Evolutionary conservation across 2,329 filamentous ascomycete species (phyloP), one percentile per base, ranked within the genome.

Genomic region (Stachybotrys echinatus): DNA sequence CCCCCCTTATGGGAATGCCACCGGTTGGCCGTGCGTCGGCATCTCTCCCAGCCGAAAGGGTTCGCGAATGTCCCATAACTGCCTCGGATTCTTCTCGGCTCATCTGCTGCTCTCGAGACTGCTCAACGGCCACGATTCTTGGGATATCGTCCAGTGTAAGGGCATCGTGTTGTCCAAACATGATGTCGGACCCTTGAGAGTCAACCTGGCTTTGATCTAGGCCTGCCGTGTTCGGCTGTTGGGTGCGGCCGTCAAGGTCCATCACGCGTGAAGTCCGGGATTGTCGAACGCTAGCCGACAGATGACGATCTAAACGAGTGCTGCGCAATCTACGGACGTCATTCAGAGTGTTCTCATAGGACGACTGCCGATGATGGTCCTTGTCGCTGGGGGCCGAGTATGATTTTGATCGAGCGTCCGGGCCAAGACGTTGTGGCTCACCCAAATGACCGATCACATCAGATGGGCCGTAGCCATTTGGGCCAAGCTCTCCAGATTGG

Each of bases 91-190:
- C 54, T 85, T 40, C 84, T 21, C 88, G 83, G 10, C 55, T 51
- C 12, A 52, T 49, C 62, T 89, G 90, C 65, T 95, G 90, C 64
- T 97, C 92, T 59, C 91, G 86, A 21, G 92, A 92, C 69, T 97
- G 92, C 66, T 97, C 92, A 14, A 94, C 89, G 31, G 94, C 94
- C 40, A 96, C 92, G 61, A 99, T 95, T 55, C 94, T 83, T 8
- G 94, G 91, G 58, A 99, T 97, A 62, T 99, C 94, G 62, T 99
- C 94, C 50, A 99, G 74, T 1, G 92, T 96, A 54, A 99, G 81
- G 21, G 90, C 90, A 68, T 97, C 92, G 62, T 92, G 88, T 57
- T 91, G 85, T 34, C 90, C 90, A 63, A 99, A 91, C 62, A 92
- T 92, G 58, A 92, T 78, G 59, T 92, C 89, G 17, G 87, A 85